Evolutionary conservation across 768 basidiomycete genomes (phyloP), one percentile per base, ranked within the genome.

Genomic region (Pisolithus albus): DNA sequence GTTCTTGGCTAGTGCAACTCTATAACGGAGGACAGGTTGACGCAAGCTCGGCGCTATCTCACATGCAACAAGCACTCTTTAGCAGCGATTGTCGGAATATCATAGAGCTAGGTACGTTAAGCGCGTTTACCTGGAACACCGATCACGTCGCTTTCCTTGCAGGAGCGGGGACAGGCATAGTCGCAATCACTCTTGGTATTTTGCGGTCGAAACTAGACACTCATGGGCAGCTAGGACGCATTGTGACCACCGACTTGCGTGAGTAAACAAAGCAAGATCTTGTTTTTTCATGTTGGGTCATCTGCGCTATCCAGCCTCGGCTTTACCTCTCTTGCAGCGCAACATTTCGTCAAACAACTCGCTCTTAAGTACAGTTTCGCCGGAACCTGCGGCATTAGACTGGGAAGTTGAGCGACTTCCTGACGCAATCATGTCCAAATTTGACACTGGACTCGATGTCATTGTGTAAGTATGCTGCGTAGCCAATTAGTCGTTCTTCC

Each of bases 111-210:
- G 91, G 91, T 86, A 53, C 24, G 73, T 6, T 18, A n/a, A 11
- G 11, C 8, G 11, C 46, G 23, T 28, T 16, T n/a, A 8, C 23
- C 0, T 18, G 19, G 30, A 13, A 15, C 18, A 45, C 7, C 16
- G 4, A 21, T 54, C 4, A 39, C 32, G 51, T 50, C 7, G 34
- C 5, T 5, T 43, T 44, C n/a, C 5, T 16, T 46, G 1, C 51
- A 89, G 92, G 92, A 26, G 80, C 89, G 11, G 92, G 93, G 7
- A 92, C 86, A 0, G 93, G 92, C 18, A 77, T 95, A 7, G 86
- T 91, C 11, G 79, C 88, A 0, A 68, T 92, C 16, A 75, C 77
- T 6, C 63, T 94, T 0, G 78, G 81, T 1, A 74, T 78, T 3
- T 63, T 89, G 9, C 74, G 82, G 39, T 73, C 80, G 26, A 63